Evolutionary conservation across 1,284 basidiomycete species (phyloP), one percentile per base, ranked within the genome.

Genomic region (Ganoderma sinense): DNA sequence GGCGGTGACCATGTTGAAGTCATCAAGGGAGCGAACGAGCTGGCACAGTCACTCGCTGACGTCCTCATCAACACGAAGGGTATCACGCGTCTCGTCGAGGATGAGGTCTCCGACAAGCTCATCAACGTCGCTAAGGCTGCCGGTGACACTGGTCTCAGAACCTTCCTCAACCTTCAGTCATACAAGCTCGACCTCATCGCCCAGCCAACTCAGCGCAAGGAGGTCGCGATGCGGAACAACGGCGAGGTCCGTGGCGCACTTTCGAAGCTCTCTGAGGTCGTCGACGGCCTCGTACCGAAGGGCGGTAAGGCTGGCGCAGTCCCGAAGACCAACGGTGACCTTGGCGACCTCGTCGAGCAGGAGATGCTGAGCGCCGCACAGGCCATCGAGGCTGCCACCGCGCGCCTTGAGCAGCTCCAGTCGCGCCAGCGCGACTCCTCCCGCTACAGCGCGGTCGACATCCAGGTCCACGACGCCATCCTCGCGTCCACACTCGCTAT

Each of bases 401-500:
- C 91, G 79, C 93, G 96, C 68, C 82, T 99, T 55, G 95, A 97
- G 81, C 88, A 93, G 72, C 91, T 99, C 76, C 97, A 98, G 87
- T 86, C 91, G 26, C 92, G 97, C 55, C 96, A 97, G 13, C 92
- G 92, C 73, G 95, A 97, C 80, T 89, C 91, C 2, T 87, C 87
- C 45, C 91, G 94, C 66, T 97, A 93, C 87, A 95, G 90, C 71
- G 94, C 95, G 14, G 89, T 98, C 71, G 97, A 99, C 79, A 82
- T 99, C 20, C 95, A 98, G 81, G 97, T 99, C 63, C 98, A 99
- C 86, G 98, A 99, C 80, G 95, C 97, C 33, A 99, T 99, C 77
- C 89, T 99, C 55, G 87, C 94, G 51, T 94, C 97, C 6, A 95
- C 97, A 4, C 88, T 99, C 82, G 95, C 94, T 8, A 99, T 99